Conservation (phyloP, 495 filamentous ascomycete genomes). For the Emericellopsis terricola region DNA sequence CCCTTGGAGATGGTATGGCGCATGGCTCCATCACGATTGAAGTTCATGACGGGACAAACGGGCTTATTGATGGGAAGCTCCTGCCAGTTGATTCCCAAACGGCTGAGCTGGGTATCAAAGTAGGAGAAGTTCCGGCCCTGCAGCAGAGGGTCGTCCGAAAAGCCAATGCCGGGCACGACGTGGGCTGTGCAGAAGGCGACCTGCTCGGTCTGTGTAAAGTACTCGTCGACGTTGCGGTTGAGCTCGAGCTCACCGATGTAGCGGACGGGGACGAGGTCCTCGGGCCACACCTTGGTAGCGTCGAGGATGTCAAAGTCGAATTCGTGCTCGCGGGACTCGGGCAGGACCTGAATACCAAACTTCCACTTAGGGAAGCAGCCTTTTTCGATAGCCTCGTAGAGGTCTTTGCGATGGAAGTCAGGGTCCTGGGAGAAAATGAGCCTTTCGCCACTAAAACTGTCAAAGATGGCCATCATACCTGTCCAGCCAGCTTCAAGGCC, state of each 20-base stretch:
- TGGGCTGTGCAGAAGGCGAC: constrained; percentile 76
- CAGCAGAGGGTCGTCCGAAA: constrained; percentile 69
- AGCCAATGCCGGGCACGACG: constrained; percentile 72
- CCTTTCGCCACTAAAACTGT: no score
- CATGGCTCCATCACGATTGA: constrained; percentile 57
- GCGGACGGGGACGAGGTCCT: constrained; percentile 60
- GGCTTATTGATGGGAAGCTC: constrained; percentile 71
- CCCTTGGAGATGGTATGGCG: constrained; percentile 38
- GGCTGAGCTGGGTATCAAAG: constrained; percentile 68
- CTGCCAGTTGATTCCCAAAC: constrained; percentile 72
- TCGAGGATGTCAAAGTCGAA: constrained; percentile 88
- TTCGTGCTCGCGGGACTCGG: constrained; percentile 51
- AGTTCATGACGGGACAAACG: constrained; percentile 63
- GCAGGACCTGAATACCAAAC: constrained; percentile 63
- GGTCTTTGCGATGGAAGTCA: constrained; percentile 76
- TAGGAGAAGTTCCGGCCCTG: constrained; percentile 81
- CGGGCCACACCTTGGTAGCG: constrained; percentile 85
- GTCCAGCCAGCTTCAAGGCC: constrained; percentile 59
- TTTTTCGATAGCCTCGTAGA: constrained; percentile 62
- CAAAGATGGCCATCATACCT: no score
- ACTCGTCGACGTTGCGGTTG: constrained; percentile 73
- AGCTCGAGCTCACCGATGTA: constrained; percentile 71
- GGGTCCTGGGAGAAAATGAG: no score
- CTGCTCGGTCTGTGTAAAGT: constrained; percentile 71
- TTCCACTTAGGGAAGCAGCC: constrained; percentile 64